phyloP scores from a whole-genome alignment of 805 yeast genomes.

The Lachancea nothofagi region DNA sequence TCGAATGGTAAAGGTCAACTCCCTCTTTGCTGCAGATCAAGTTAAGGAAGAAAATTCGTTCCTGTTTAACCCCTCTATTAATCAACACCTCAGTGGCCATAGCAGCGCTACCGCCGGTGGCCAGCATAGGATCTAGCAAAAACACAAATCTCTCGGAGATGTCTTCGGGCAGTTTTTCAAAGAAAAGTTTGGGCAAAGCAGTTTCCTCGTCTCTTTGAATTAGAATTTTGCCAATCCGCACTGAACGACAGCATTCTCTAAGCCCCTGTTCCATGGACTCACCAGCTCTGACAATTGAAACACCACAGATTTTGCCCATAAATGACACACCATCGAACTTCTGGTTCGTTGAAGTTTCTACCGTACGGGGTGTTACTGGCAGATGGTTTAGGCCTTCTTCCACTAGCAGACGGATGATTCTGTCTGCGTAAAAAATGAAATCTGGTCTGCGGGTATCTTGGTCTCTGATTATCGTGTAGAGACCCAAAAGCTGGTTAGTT shows the following conservation, averaged over 20 bases:
- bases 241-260: constrained; percentile 95
- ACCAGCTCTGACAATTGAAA: constrained; percentile 96
- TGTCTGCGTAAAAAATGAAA: constrained; percentile 89
- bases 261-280: constrained; percentile 98
- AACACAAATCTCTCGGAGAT: constrained; percentile 84
- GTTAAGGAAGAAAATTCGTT: constrained; percentile 84
- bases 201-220: constrained; percentile 99
- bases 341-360: constrained; percentile 73
- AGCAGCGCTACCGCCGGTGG: constrained; percentile 97
- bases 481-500: constrained; percentile 82
- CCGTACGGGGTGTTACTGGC: constrained; percentile 68
- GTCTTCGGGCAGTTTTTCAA: constrained; percentile 91
- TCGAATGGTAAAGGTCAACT: constrained; percentile 64
- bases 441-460: constrained; percentile 77
- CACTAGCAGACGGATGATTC: constrained; percentile 87
- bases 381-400: constrained; percentile 93
- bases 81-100: constrained; percentile 93
- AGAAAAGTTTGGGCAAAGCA: constrained; percentile 84
- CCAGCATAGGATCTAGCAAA: constrained; percentile 93
- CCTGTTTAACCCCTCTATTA: constrained; percentile 79
- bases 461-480: constrained; percentile 88
- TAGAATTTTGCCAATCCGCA: constrained; percentile 90
- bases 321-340: constrained; percentile 72
- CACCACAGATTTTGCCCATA: constrained; percentile 94
- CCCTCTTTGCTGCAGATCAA: constrained; percentile 96